These are phyloP conservation scores for Rhizophora mangle DNA, from an alignment of 345 rosid species.

Conservation along the genomic window DNA sequence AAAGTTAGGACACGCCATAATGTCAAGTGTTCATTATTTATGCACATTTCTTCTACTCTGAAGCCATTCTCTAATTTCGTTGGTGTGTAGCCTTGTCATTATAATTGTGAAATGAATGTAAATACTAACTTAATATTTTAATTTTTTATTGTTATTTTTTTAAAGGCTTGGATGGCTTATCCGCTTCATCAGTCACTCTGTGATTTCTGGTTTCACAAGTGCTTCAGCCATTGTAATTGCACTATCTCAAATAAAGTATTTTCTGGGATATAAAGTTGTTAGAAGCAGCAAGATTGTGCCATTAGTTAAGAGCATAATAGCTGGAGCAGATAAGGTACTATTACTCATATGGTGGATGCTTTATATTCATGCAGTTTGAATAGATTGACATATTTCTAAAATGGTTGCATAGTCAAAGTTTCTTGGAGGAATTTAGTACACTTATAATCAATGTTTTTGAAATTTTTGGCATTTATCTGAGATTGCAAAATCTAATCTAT, in stretches of 20 bases:
- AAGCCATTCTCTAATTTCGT: conserved; percentile 2
- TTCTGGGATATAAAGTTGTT: conserved; percentile 77
- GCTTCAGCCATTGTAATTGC: conserved; percentile 98
- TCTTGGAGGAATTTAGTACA: neutral
- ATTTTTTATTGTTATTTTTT: conserved; percentile 6
- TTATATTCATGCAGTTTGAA: neutral
- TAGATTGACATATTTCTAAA: too few relatives aligned
- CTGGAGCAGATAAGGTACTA: conserved; percentile 78
- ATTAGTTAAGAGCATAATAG: conserved; percentile 75
- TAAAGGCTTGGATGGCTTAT: conserved; percentile 98
- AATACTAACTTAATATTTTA: neutral
- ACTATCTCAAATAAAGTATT: conserved; percentile 89
- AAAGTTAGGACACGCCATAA: neutral
- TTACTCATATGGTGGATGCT: conserved; percentile 1
- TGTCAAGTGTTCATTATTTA: neutral
- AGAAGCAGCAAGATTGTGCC: conserved; percentile 93
- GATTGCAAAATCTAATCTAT: neutral
- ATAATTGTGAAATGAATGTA: neutral
- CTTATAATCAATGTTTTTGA: too few relatives aligned
- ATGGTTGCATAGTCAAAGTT: neutral
- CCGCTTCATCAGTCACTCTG: conserved; percentile 98
- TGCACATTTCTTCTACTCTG: neutral
- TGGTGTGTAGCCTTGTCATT: neutral
- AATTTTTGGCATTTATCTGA: neutral
- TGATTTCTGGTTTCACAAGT: conserved; percentile 93